Evolutionary conservation across 306 rosid species (phyloP), one percentile per base, ranked within the genome.

Genomic region (Cucumis cinereus): DNA sequence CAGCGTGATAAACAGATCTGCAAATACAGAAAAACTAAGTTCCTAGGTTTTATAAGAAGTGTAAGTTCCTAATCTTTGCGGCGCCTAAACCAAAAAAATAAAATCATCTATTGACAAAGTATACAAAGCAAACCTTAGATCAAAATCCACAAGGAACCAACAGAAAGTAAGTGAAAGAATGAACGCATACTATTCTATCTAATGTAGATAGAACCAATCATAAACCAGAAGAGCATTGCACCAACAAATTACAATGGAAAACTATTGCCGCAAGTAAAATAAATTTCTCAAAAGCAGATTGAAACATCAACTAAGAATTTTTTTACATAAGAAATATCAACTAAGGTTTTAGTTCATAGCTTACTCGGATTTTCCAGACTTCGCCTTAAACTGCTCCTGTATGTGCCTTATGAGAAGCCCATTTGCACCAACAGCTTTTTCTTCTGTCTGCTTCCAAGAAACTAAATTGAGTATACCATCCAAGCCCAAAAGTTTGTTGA

Each of bases 361-460:
- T 90, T 95, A 95, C 99, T 88, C 97, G 80, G 99, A 90, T 86
- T 95, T 95, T 86, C 96, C 96, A 5, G 99, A 90, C 78, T 89
- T 90, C 15, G 93, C 91, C 84, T 90, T 92, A 80, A 95, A 89
- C 71, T 95, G 99, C 85, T 95, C 99, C 85, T 95, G 99, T 77
- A 95, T 95, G 78, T 88, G 97, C 79, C 82, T 86, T 79, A 95
- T 95, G 82, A 92, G 99, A 85, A 88, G 92, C 67, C 99, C 96
- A 62, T 92, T 95, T 59, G 99, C 99, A 77, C 98, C 98, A 76
- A 90, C 87, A 8, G 93, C 99, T 79, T 92, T 95, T 86, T 92
- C 99, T 85, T 95, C 99, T 57, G 86, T 82, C 88, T 92, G 99
- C 85, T 89, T 92, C 98, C 98, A 85, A 77, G 89, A 92, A 80